Conservation (phyloP, 2,329 filamentous ascomycete species). For the Tetracladium maxilliforme region DNA sequence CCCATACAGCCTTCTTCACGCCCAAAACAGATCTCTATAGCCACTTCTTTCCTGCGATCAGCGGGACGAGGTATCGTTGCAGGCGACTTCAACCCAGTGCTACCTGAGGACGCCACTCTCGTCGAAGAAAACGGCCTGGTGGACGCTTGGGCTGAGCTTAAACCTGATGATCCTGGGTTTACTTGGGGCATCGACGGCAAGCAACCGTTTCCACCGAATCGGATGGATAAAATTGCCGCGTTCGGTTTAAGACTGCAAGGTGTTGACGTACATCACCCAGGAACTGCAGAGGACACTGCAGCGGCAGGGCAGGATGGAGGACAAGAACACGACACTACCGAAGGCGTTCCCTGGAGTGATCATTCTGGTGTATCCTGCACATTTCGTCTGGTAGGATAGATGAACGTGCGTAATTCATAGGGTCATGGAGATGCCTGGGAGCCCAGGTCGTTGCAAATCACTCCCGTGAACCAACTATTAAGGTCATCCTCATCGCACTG, state of each 20-base stretch:
- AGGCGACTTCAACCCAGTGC: constrained; percentile 23
- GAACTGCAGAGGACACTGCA: constrained; percentile 1
- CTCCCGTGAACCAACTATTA: too few species aligned
- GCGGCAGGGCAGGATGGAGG: not conserved
- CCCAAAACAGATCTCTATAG: constrained; percentile 14
- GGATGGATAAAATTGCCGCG: constrained; percentile 21
- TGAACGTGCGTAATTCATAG: too few species aligned
- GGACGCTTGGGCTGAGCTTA: constrained; percentile 18
- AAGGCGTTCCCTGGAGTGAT: constrained; percentile 4
- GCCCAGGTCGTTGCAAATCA: too few species aligned
- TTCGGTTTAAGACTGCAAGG: constrained; percentile 10
- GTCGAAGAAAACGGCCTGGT: constrained; percentile 15
- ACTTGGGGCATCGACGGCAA: constrained; percentile 21
- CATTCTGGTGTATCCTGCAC: constrained; percentile 4
- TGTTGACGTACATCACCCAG: constrained; percentile 10
- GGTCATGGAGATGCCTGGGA: too few species aligned
- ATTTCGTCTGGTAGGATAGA: constrained; percentile 3
- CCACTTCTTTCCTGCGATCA: constrained; percentile 11
- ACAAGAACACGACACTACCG: not conserved
- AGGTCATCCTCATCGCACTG: too few species aligned
- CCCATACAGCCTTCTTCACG: constrained; percentile 12
- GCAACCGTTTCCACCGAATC: constrained; percentile 14
- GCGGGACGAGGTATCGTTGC: constrained; percentile 17
- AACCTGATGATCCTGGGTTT: constrained; percentile 14
- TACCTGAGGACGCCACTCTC: constrained; percentile 16